A percentile compares a stretch with the other conserved stretches of the same genome.
Evolutionary conservation across 2,329 filamentous ascomycete genomes (phyloP).

Genomic region (Sporothrix sp.): DNA sequence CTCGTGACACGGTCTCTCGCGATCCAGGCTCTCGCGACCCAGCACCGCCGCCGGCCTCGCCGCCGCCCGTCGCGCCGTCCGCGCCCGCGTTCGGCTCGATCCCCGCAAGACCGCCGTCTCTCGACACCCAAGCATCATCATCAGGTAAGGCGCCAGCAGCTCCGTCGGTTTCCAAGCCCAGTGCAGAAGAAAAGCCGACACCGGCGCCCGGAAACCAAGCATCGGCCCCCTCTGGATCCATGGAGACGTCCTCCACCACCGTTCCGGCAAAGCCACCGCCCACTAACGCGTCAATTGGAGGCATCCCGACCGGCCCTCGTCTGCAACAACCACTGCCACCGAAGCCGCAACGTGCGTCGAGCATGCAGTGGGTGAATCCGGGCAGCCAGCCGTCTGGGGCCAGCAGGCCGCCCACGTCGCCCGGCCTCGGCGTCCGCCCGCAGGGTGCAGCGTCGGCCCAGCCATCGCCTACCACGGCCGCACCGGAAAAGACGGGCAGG

Average conservation of each 20-base stretch:
- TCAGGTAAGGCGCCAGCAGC: constrained; percentile 36
- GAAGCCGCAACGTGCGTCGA: constrained; percentile 35
- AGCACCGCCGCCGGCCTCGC: constrained; percentile 38
- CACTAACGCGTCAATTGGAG: constrained; percentile 35
- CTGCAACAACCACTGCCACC: constrained; percentile 35
- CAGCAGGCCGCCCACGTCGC: constrained; percentile 40
- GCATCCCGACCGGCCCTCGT: constrained; percentile 45
- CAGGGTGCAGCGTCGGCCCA: constrained; percentile 38
- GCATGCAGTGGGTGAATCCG: constrained; percentile 52
- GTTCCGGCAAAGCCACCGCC: constrained; percentile 27
- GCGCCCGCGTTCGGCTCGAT: constrained; percentile 49
- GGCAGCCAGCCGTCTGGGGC: constrained; percentile 28
- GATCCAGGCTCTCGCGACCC: constrained; percentile 26
- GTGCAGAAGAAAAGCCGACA: constrained; percentile 38
- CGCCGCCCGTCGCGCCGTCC: constrained; percentile 47
- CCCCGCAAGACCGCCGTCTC: constrained; percentile 35
- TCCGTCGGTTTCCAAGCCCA: constrained; percentile 43
- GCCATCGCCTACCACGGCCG: constrained; percentile 26
- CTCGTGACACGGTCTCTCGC: constrained; percentile 37
- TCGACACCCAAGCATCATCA: constrained; percentile 26
- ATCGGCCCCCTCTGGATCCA: background rate
- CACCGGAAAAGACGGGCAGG: constrained; percentile 28
- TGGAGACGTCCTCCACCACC: constrained; percentile 27
- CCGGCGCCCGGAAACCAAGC: constrained; percentile 29
- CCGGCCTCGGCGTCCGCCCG: constrained; percentile 40